Evolutionary conservation across 768 basidiomycete species (phyloP), one percentile per base, ranked within the genome.

Genomic region (Termitomyces sp.): DNA sequence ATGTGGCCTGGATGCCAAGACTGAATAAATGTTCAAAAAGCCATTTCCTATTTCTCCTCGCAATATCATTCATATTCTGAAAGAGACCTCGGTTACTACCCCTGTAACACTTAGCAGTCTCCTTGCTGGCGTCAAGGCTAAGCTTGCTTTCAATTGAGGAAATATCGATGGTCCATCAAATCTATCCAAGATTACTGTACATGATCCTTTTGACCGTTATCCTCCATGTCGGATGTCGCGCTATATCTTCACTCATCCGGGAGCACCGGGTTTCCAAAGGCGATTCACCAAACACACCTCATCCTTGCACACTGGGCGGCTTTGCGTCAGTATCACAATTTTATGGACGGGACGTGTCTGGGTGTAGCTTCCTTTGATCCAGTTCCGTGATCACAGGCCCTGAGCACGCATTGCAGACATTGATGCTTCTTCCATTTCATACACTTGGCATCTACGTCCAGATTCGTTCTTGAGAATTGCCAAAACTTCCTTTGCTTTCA

Each of bases 261-360:
- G 15, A 76, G 76, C 45, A 74, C 76, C 0, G 74, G 75, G 1
- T 69, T 72, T 30, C 75, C 76, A 0, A 76, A 75, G 52, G 65
- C 75, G 1, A 72, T 77, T 39, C 62, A 68, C 1, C 65, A 69
- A 41, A 73, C 66, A 3, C 53, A 71, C 42, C 44, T 60, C 1
- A 65, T 58, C 6, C 50, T 60, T 4, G 41, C 63, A 3, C 65
- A 71, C 12, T 74, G 69, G 69, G 66, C 64, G 5, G 37, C 54
- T 6, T 61, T 58, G 11, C 59, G 75, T 75, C 48, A 52, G 72
- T 65, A 16, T 45, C 20, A 7, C 6, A 12, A 34, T 46, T 6
- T 24, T 7, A 37, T 16, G 22, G 34, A 22, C 31, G 34, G 34
- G 13, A 55, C 31, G 5, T 16, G 16, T n/a, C n/a, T n/a, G 12